Evolutionary conservation across 2,329 filamentous ascomycete genomes (phyloP), one percentile per base, ranked within the genome.

Genomic region (Phialophora chinensis): DNA sequence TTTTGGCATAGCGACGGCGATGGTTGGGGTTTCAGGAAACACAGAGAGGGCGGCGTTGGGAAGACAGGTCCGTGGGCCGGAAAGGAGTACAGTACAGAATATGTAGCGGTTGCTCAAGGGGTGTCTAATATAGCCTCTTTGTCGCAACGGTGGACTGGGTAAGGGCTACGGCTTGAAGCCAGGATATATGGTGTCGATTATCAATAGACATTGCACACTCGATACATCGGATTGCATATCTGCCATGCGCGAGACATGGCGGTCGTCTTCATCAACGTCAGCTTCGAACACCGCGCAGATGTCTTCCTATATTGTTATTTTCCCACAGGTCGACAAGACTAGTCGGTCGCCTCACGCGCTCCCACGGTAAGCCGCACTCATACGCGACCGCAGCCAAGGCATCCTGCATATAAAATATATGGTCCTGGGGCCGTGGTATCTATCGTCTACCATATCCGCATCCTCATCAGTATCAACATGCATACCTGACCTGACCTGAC

Each of bases 1-100:
- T 20, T 60, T 50, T 11, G 27, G 38, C 57, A 60, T 42, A 50
- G 57, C 57, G 27, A 50, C 12, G 57, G 57, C 44, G 57, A 33
- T 31, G 44, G 42, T 44, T 6, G 0, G 17, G 17, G 3, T 44
- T 44, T 44, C 2, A 42, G 17, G 14, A 44, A n/a, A n/a, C 38
- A 44, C 2, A 1, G 38, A 44, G 17, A 44, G 17, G 38, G 5
- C 17, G 38, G 38, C 38, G 38, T 44, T n/a, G 38, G 17, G 17
- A n/a, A n/a, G 38, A 44, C 8, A 44, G 38, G 17, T 44, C 17
- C 38, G 17, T n/a, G 17, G 5, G 17, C 31, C 14, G 17, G 38
- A 20, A 7, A 1, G 38, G 6, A 44, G 38, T 44, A 44, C 38
- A 44, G 17, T 20, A 44, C 17, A n/a, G 38, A 5, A 8, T 44